Evolutionary conservation across 2,329 filamentous ascomycete genomes (phyloP).

Genomic region (Cordyceps fumosorosea): DNA sequence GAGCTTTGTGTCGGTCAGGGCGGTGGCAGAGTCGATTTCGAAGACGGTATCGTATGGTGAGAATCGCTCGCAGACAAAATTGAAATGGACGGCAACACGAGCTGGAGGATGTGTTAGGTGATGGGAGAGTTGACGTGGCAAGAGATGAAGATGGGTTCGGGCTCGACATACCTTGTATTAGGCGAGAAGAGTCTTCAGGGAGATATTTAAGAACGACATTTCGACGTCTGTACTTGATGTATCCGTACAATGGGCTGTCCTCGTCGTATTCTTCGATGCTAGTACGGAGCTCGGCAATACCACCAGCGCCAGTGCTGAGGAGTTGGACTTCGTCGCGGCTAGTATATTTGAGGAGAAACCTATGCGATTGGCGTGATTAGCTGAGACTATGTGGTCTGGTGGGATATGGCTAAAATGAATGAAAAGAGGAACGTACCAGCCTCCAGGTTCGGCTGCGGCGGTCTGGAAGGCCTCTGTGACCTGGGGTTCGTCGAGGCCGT

Average conservation of each 20-base stretch:
- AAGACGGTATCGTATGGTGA: slow-evolving; percentile 82
- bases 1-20: slow-evolving; percentile 80
- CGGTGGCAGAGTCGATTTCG: slow-evolving; percentile 65
- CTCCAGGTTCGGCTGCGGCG: slow-evolving; percentile 75
- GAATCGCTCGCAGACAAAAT: slow-evolving; percentile 62
- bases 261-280: slow-evolving; percentile 75
- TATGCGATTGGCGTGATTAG: slow-evolving; percentile 32
- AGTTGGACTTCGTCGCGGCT: slow-evolving; percentile 83
- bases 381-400: not conserved
- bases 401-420: not conserved
- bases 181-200: slow-evolving; percentile 80
- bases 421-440: slow-evolving; percentile 63
- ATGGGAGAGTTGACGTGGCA: not conserved
- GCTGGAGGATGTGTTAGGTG: slow-evolving; percentile 42
- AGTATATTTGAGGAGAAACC: slow-evolving; percentile 91
- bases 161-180: slow-evolving; percentile 71
- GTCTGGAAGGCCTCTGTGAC: slow-evolving; percentile 80
- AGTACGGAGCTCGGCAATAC: slow-evolving; percentile 76
- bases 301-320: slow-evolving; percentile 68
- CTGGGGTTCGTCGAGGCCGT: slow-evolving; percentile 78
- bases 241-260: slow-evolving; percentile 82
- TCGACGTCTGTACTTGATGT: slow-evolving; percentile 80
- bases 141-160: not conserved
- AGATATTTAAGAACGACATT: slow-evolving; percentile 91
- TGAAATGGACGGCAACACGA: slow-evolving; percentile 70